Base-by-base conservation (phyloP, 495 filamentous ascomycete genomes). In the Neurospora cerealis region DNA sequence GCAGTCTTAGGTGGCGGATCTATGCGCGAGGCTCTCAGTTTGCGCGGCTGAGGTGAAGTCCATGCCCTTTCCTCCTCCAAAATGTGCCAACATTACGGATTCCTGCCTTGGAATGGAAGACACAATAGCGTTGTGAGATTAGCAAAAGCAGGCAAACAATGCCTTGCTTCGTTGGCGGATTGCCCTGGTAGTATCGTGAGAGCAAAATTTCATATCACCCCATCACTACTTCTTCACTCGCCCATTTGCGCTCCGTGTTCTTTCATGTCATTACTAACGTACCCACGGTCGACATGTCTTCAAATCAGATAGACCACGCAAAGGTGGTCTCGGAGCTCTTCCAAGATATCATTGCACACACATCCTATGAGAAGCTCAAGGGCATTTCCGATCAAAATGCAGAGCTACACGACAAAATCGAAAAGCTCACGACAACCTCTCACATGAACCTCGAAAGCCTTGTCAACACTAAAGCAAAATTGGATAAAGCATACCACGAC, bases 301-400 rank as follows among this genome's bases (percentile, higher is more conserved):
- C 39, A 32, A 17, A 13, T 41, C 21, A 71, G 5, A 19, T 36
- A 21, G 42, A 72, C 28, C 70, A 74, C 24, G 73, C 44, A 13
- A 21, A 71, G 70, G 37, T 69, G 10, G 44, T 72, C 7, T 39
- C 42, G 36, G 32, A 36, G 6, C 70, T 74, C 37, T 69, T 74
- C 8, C 42, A 21, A 15, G 5, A 17, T 17, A 46, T 74, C 44
- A 32, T 24, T 2, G 7, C 37, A 2, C 40, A 74, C 13, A 42
- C 21, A 3, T 74, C 73, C 24, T 42, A 66, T 4, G 32, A 72
- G 70, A 34, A 71, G 37, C 21, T 74, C 6, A 42, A 40, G 6
- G 40, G 36, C 46, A 46, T 74, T 28, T 36, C 34, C 28, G 70
- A 71, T 7, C 42, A 74, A 28, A 74, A 74, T 46, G 37, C 34